Percentiles rank a stretch among this genome's conserved stretches.
These are phyloP conservation scores for Rhododendron mucronatum DNA, from an alignment of 148 eudicot genomes.

Conservation along the genomic window DNA sequence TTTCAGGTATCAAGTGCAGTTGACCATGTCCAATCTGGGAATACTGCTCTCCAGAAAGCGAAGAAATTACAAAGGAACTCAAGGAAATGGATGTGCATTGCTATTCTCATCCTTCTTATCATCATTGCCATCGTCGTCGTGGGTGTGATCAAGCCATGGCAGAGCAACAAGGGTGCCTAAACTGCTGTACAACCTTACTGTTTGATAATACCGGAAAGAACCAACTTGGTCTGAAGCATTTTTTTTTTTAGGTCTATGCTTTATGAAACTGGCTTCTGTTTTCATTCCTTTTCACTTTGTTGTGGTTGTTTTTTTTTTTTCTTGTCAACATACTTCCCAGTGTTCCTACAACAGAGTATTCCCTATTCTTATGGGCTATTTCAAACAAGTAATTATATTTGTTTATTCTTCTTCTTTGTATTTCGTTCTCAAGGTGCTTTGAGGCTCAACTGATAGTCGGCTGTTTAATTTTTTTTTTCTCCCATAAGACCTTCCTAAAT, in stretches of 20 bases:
- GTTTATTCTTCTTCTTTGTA: neutral
- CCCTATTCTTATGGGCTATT: neutral
- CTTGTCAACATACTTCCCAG: neutral
- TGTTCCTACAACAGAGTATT: neutral
- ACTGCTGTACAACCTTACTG: neutral
- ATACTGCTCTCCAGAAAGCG: constrained; percentile 64
- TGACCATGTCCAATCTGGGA: constrained; percentile 81
- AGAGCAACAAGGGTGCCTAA: constrained; percentile 53
- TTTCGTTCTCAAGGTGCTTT: neutral
- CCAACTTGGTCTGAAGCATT: neutral
- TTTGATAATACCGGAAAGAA: neutral
- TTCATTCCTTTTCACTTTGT: neutral
- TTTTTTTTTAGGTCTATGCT: neutral
- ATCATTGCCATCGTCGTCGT: constrained; percentile 52
- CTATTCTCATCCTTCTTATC: constrained; percentile 64
- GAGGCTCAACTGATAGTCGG: neutral
- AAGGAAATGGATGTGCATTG: constrained; percentile 90
- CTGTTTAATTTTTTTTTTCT: neutral
- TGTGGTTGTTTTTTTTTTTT: neutral
- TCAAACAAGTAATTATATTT: neutral
- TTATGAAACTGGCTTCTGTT: neutral
- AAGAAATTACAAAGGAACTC: constrained; percentile 71
- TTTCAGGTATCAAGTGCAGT: constrained; percentile 70
- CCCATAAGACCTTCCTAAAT: neutral
- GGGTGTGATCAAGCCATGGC: constrained; percentile 86